Conservation (phyloP, 2,329 filamentous ascomycete genomes). For the Tothia fuscella region DNA sequence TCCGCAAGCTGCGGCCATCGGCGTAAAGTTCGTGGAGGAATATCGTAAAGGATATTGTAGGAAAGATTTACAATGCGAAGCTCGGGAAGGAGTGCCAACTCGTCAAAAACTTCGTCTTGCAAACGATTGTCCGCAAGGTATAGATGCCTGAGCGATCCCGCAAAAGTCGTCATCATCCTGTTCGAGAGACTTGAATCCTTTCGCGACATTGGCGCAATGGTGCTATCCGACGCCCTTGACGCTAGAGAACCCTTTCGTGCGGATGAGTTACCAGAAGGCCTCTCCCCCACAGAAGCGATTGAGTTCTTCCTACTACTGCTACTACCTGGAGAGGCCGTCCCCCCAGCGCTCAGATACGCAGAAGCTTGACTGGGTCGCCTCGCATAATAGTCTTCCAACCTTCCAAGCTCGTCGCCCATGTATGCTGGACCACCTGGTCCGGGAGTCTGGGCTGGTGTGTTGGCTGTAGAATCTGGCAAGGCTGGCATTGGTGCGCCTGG, state of each 20-base stretch:
- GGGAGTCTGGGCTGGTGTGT: constrained; percentile 33
- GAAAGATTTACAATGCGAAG: constrained; percentile 83
- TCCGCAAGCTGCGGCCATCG: constrained; percentile 85
- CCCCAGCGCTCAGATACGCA: constrained; percentile 62
- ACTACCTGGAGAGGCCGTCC: constrained; percentile 45
- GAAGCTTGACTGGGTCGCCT: constrained; percentile 79
- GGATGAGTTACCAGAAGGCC: constrained; percentile 48
- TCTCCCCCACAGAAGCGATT: constrained; percentile 66
- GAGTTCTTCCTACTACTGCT: constrained; percentile 62
- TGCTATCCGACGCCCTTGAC: constrained; percentile 52
- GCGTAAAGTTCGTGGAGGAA: constrained; percentile 77
- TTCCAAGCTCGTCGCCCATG: constrained; percentile 67
- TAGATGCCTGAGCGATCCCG: constrained; percentile 69
- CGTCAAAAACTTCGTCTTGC: constrained; percentile 89
- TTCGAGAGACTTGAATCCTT: constrained; percentile 86
- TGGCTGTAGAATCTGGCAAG: constrained; percentile 26
- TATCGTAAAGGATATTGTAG: constrained; percentile 87
- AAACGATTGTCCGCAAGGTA: constrained; percentile 89
- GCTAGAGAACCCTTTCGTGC: constrained; percentile 78
- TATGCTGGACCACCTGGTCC: constrained; percentile 36
- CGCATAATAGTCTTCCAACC: constrained; percentile 48
- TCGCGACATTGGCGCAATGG: constrained; percentile 44
- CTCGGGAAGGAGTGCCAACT: constrained; percentile 71
- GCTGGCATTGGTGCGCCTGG: constrained; percentile 51
- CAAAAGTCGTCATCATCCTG: constrained; percentile 74